phyloP scores from a whole-genome alignment of 306 rosid genomes.

The Lupinus albus region DNA sequence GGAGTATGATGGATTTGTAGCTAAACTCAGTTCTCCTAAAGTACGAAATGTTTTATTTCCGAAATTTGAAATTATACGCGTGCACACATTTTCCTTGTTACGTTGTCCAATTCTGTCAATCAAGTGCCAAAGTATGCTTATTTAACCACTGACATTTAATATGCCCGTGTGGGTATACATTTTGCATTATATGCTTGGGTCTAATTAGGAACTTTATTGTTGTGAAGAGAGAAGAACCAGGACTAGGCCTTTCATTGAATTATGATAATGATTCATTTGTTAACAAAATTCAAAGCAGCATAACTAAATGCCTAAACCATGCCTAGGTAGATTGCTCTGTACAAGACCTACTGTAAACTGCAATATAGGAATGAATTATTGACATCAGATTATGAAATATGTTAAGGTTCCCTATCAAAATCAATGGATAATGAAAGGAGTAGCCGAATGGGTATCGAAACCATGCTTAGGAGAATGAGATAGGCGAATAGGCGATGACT shows the following conservation, averaged over 20 bases:
- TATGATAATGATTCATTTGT: not conserved
- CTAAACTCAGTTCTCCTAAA: constrained; percentile 79
- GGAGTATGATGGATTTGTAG: constrained; percentile 74
- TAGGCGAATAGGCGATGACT: no score
- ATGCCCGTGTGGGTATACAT: no score
- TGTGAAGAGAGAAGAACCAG: not conserved
- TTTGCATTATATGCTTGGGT: not conserved
- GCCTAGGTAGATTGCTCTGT: not conserved
- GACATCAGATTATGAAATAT: not conserved
- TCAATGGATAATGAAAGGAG: no score
- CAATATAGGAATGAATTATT: not conserved
- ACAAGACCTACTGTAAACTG: not conserved
- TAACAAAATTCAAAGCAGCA: not conserved
- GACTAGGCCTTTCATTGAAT: not conserved
- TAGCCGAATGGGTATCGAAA: no score
- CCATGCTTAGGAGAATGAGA: no score
- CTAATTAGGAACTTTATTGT: not conserved
- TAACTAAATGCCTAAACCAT: not conserved
- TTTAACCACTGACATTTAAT: constrained; percentile 22
- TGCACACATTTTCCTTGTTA: constrained; percentile 3
- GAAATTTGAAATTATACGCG: not conserved
- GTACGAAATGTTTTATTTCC: constrained; percentile 50
- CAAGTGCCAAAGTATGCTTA: constrained; percentile 7
- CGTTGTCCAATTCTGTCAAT: not conserved
- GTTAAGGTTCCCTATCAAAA: no score